Evolutionary conservation across 441 rosid genomes (phyloP), one percentile per base, ranked within the genome.

Genomic region (Isatis lusitanica): DNA sequence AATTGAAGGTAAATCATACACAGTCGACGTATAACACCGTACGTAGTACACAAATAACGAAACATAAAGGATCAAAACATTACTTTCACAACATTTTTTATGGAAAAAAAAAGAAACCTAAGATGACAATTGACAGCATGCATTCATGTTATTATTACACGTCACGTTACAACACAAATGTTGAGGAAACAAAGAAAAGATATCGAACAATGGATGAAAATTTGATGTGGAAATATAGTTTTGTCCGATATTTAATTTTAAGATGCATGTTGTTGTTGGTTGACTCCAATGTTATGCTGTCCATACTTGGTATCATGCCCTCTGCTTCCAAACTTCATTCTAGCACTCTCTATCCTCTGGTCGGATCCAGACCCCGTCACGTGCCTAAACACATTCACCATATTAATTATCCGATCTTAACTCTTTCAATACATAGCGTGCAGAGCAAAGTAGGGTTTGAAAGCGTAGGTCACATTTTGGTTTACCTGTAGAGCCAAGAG

Each of bases 401-500:
- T 21, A 17, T 40, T 16, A 26, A 26, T 30, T 63, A 17, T 35
- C 68, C 67, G 48, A 38, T 50, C 30, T 21, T 21, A 39, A 52
- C 36, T 44, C 64, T 31, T n/a, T 36, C 9, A 7, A 35, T 16
- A 50, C 9, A 21, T 9, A 36, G 17, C 26, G 9, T 73, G 28
- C 11, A 1, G 0, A 35, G 15, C n/a, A 52, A 68, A 47, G 21
- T 59, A 51, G 6, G 47, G 16, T 68, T 60, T 40, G 18, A 9
- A 66, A 42, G 15, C 42, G 1, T 30, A 15, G 28, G 55, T 28
- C 18, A 59, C 9, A 53, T 51, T 68, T 60, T 59, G 53, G 1
- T 21, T 21, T 76, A 86, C 93, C 88, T 81, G 78, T 90, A 92
- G 30, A 92, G 83, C 98, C 98, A 92, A 11, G 94, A 82, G 72